Base-by-base conservation (phyloP, 1,284 basidiomycete species). In the Cryptococcus hybrid region DNA sequence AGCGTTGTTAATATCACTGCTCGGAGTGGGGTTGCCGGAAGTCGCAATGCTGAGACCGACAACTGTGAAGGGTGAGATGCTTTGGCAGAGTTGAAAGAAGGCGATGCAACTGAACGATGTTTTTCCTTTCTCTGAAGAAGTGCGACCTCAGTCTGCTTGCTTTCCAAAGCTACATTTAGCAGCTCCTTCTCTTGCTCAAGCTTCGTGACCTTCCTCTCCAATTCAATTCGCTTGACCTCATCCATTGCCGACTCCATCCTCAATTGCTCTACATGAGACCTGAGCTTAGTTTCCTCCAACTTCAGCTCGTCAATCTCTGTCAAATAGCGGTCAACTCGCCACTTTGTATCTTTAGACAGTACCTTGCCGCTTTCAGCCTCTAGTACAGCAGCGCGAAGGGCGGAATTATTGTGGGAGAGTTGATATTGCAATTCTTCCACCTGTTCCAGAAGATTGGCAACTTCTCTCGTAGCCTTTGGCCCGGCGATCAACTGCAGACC, bases 91-190 rank as follows among this genome's bases (percentile, higher is more conserved):
- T 15, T 30, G 7, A 15, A 24, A 37, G 45, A 39, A 34, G 42
- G 40, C 13, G 46, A 35, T 39, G 54, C 39, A n/a, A 48, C 53
- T 11, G 49, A 24, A 37, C 47, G 54, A 18, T 35, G 30, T 37
- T 58, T 54, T 7, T 58, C 38, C 44, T 61, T 55, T 1, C 68
- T 57, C 40, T 65, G 57, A 12, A 65, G 45, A 13, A 71, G 52
- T 8, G 54, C 55, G 43, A 72, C 51, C 55, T 72, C 67, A 40
- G 63, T 57, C 52, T 63, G 58, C 54, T 69, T 70, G 46, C 60
- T 63, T 35, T 70, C 69, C 51, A 72, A 54, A n/a, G 68, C 69
- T 7, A 69, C 65, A 47, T 72, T 69, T 52, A 70, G 49, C 44
- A 72, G 45, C 57, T 69, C 67, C 55, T 67, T 68, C 40, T 72